Base-by-base conservation (phyloP, 1,139 yeast species). In the Saccharomyces hybrid region DNA sequence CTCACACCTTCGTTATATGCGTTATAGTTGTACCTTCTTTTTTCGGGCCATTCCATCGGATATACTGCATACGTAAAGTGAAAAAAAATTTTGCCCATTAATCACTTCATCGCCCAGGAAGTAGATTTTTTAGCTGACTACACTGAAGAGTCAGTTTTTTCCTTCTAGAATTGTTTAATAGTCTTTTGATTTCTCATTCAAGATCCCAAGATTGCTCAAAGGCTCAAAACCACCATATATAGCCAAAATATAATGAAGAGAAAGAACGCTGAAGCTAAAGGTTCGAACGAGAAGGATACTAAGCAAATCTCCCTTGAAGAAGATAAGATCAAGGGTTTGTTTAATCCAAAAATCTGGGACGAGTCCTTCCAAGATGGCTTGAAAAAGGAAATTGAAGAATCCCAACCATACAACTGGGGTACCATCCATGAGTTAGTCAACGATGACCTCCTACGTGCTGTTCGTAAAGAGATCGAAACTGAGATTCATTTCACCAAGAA, bases 361-460 rank as follows among this genome's bases (percentile, higher is more conserved):
- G 63, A 67, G 0, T 60, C 71, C 1, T 80, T 76, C 62, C 81
- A 78, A 64, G 61, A 69, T 3, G 60, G 66, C 1, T 65, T 86
- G 54, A 72, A 74, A 54, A 53, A 70, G 1, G 70, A 73, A 38
- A 76, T 86, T 47, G 64, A 72, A 1, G 69, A 74, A 2, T 82
- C 95, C 6, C 76, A 79, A 59, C 99, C 99, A 0, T 93, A 86
- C 69, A 78, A 82, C 66, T 93, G 97, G 90, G 97, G 98, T 2
- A 83, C 90, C 19, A 86, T 95, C 52, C 78, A 75, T 31, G 79
- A 83, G 38, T 73, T 93, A 52, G 78, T 95, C 54, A 81, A 91
- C 66, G 97, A 91, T 59, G 80, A 83, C 0, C 73, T 95, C 28
- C 73, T 95, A 55, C 76, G 95, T 60, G 78, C 79, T 46, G 99